phyloP scores from a whole-genome alignment of 352 stramenopile genomes.

The Pythium monospermum region DNA sequence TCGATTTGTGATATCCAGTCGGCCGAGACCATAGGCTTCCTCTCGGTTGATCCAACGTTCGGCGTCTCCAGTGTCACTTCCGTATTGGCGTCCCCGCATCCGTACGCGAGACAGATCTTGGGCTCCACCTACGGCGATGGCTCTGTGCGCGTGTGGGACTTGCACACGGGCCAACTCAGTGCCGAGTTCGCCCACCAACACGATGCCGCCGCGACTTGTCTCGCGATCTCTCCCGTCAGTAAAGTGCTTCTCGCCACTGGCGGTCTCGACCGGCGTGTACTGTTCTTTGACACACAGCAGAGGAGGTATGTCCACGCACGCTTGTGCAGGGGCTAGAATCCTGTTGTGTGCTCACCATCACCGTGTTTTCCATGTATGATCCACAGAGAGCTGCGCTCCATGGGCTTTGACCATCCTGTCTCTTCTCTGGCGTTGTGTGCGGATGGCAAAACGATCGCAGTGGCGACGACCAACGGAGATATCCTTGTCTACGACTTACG shows the following conservation, averaged over 20 bases:
- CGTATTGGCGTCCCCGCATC: constrained; percentile 55
- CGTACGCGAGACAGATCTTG: constrained; percentile 48
- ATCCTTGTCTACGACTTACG: constrained; percentile 66
- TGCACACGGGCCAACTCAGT: constrained; percentile 44
- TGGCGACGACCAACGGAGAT: constrained; percentile 45
- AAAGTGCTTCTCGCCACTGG: constrained; percentile 59
- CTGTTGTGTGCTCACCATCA: background rate
- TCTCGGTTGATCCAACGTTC: constrained; percentile 42
- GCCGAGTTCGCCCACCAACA: constrained; percentile 57
- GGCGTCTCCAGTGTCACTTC: constrained; percentile 46
- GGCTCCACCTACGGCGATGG: constrained; percentile 56
- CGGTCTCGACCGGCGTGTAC: constrained; percentile 56
- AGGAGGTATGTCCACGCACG: constrained; percentile 33
- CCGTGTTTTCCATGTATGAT: too few relatives aligned
- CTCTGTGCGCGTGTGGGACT: constrained; percentile 63
- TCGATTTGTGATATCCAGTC: constrained; percentile 60
- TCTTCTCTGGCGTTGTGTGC: constrained; percentile 53
- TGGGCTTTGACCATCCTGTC: constrained; percentile 59
- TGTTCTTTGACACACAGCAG: constrained; percentile 71
- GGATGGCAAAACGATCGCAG: constrained; percentile 59
- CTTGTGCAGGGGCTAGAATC: background rate
- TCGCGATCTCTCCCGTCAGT: constrained; percentile 63
- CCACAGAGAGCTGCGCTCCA: constrained; percentile 40
- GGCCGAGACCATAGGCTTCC: constrained; percentile 39
- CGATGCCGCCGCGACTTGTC: constrained; percentile 42